These are phyloP conservation scores for Polytrichum commune DNA, from an alignment of 225 moss, liverwort and hornwort genomes.

Conservation along the genomic window DNA sequence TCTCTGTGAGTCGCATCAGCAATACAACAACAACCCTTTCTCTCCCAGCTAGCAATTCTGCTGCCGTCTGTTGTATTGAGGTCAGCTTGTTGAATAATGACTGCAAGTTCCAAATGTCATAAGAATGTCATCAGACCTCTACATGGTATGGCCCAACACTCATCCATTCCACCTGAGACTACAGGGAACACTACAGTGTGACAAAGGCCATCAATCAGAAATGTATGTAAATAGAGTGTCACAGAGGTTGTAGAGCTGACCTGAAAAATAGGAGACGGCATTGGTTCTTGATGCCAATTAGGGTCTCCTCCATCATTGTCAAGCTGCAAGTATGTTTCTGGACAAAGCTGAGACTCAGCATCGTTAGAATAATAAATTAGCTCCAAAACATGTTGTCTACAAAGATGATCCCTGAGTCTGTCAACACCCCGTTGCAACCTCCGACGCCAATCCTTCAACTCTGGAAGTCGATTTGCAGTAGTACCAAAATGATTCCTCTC, in stretches of 20 bases:
- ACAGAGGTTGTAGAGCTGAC: constrained; percentile 24
- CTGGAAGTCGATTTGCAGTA: constrained; percentile 70
- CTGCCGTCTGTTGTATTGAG: constrained; percentile 62
- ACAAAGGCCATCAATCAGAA: too few relatives aligned
- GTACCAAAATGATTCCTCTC: constrained; percentile 67
- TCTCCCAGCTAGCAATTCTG: constrained; percentile 72
- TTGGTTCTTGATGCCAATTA: constrained; percentile 82
- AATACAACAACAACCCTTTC: constrained; percentile 76
- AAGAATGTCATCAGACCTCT: too few relatives aligned
- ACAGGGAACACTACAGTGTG: too few relatives aligned
- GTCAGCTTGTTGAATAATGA: constrained; percentile 85
- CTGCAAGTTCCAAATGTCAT: constrained; percentile 32
- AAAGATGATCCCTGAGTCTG: constrained; percentile 84
- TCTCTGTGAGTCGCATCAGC: constrained; percentile 83
- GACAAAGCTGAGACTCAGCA: constrained; percentile 73
- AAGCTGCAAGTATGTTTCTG: constrained; percentile 74
- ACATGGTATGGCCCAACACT: too few relatives aligned
- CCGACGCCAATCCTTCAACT: constrained; percentile 94
- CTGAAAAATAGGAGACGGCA: constrained; percentile 92
- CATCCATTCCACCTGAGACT: too few relatives aligned
- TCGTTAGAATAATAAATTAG: constrained; percentile 85
- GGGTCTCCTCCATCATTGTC: constrained; percentile 75
- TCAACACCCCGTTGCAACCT: constrained; percentile 81
- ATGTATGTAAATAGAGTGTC: too few relatives aligned
- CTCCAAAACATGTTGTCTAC: constrained; percentile 78